These are phyloP conservation scores for Ganoderma meredithae DNA, from an alignment of 1,284 basidiomycete genomes.

Conservation along the genomic window DNA sequence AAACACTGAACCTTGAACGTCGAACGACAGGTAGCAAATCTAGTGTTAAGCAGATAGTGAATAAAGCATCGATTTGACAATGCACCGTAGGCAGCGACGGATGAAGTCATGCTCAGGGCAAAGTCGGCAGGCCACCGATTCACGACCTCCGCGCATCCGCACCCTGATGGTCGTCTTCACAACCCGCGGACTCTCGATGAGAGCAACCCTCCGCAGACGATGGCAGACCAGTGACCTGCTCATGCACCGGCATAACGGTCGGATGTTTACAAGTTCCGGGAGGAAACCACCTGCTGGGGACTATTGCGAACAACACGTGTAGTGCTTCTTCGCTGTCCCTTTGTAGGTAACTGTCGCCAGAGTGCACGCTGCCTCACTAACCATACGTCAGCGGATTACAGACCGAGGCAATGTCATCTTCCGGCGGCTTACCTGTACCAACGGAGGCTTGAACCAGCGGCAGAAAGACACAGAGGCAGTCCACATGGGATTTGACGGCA, in stretches of 20 bases:
- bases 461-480: background rate
- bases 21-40: background rate
- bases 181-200: background rate
- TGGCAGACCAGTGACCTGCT: background rate
- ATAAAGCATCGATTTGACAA: background rate
- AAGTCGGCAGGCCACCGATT: background rate
- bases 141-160: background rate
- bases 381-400: background rate
- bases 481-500: background rate
- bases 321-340: background rate
- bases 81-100: background rate
- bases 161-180: background rate
- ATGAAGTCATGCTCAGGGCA: conserved; percentile 12
- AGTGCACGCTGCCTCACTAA: background rate
- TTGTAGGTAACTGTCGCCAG: background rate
- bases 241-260: background rate
- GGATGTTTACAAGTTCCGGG: background rate
- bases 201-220: background rate
- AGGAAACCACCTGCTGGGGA: background rate
- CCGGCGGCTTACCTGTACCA: background rate
- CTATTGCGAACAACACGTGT: background rate
- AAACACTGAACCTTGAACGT: background rate
- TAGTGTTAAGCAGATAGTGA: background rate
- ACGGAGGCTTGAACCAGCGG: background rate
- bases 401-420: background rate